These are phyloP conservation scores for Colletotrichum viniferum DNA, from an alignment of 2,329 filamentous ascomycete genomes.

Conservation along the genomic window DNA sequence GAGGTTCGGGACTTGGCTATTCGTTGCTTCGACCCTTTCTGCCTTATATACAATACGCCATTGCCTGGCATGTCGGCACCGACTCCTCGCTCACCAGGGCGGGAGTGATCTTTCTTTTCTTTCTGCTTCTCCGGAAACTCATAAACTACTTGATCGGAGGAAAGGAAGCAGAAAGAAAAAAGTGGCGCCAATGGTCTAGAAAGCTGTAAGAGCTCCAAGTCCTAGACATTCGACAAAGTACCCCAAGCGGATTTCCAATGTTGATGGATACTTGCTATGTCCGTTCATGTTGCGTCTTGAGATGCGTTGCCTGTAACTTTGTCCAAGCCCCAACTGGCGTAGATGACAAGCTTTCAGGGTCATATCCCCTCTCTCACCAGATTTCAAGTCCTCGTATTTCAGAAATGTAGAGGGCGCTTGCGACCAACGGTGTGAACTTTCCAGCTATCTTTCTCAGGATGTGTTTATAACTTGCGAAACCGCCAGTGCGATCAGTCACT, in stretches of 20 bases:
- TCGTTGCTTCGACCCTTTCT: accelerated
- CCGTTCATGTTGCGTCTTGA: background rate
- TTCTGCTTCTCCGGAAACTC: background rate
- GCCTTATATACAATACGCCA: background rate
- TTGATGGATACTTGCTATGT: background rate
- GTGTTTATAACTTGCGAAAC: background rate
- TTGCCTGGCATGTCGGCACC: no score
- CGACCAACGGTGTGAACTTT: background rate
- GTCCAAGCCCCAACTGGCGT: background rate
- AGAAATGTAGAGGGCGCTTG: no score
- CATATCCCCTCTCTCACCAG: no score
- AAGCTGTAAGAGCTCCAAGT: background rate
- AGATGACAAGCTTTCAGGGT: background rate
- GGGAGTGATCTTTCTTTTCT: background rate
- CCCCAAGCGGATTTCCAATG: accelerated
- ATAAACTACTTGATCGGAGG: background rate
- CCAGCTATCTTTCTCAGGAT: background rate
- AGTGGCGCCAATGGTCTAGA: background rate
- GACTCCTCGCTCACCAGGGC: background rate
- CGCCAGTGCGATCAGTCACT: background rate
- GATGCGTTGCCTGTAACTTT: background rate
- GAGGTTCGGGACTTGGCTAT: accelerated
- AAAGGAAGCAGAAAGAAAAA: background rate
- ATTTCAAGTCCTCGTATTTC: no score
- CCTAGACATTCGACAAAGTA: background rate